Conservation (phyloP, 2,329 filamentous ascomycete species). For the Mollisiaceae sp. region DNA sequence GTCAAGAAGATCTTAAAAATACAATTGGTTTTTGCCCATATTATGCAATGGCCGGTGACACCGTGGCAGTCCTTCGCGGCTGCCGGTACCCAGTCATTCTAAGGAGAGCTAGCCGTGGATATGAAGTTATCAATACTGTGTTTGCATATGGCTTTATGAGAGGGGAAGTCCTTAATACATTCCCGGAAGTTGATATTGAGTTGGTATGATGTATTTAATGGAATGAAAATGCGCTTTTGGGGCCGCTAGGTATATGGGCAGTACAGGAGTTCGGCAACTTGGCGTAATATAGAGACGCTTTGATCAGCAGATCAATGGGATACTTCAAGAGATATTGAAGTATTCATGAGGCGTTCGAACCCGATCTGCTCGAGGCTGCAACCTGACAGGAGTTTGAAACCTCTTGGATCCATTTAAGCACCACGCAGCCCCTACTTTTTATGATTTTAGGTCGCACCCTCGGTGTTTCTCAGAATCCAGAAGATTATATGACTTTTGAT, state of each 20-base stretch:
- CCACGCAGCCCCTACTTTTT: too few relatives aligned
- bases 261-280: neutral
- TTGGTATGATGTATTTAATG: slow-evolving; percentile 6
- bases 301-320: too few relatives aligned
- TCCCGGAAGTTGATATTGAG: slow-evolving; percentile 11
- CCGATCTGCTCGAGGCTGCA: neutral
- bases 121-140: slow-evolving; percentile 1
- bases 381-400: neutral
- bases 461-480: too few relatives aligned
- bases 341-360: too few relatives aligned
- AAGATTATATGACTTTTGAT: too few relatives aligned
- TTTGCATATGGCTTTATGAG: slow-evolving; percentile 15
- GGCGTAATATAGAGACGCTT: neutral
- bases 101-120: neutral
- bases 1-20: too few relatives aligned
- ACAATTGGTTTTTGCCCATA: neutral
- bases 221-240: neutral
- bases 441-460: too few relatives aligned
- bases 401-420: neutral
- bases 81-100: neutral
- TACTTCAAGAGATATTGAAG: neutral
- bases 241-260: neutral
- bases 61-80: slow-evolving; percentile 6
- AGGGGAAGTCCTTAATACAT: neutral
- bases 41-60: slow-evolving; percentile 1